Conservation (phyloP, 2,329 filamentous ascomycete species). For the Geosmithia morbida region DNA sequence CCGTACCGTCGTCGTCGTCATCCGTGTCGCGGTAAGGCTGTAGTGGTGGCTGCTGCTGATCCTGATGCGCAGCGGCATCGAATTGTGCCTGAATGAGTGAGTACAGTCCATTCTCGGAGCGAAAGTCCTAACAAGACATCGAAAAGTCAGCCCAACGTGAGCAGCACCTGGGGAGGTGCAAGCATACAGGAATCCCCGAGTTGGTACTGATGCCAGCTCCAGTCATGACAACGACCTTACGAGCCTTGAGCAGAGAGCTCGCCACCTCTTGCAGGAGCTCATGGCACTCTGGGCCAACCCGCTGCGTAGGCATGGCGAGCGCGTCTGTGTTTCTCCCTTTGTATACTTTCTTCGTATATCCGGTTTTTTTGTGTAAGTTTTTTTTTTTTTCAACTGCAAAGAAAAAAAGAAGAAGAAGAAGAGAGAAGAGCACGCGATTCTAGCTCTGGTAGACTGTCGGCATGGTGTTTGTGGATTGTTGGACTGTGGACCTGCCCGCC, state of each 20-base stretch:
- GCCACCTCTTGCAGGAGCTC: constrained; percentile 50
- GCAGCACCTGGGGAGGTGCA: neutral
- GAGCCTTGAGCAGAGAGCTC: constrained; percentile 46
- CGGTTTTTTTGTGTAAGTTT: neutral
- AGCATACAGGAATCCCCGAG: constrained; percentile 53
- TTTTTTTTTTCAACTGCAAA: too few species aligned
- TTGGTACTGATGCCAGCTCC: constrained; percentile 65
- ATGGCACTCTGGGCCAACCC: constrained; percentile 35
- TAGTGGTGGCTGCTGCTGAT: constrained; percentile 8
- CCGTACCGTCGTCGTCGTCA: constrained; percentile 7
- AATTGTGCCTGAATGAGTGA: constrained; percentile 57
- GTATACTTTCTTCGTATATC: neutral
- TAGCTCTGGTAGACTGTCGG: neutral
- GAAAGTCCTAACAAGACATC: constrained; percentile 41
- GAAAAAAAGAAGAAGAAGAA: neutral
- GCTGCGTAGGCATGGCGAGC: constrained; percentile 40
- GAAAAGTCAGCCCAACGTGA: constrained; percentile 4
- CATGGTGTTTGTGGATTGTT: neutral
- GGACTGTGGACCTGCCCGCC: too few species aligned
- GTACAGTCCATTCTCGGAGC: constrained; percentile 58
- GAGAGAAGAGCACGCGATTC: neutral
- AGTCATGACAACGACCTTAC: constrained; percentile 57
- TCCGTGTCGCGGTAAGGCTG: constrained; percentile 4
- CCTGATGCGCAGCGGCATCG: constrained; percentile 31
- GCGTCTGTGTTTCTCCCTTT: neutral